These are phyloP conservation scores for Pestalotiopsis sp. DNA, from an alignment of 2,329 filamentous ascomycete genomes.

Conservation along the genomic window DNA sequence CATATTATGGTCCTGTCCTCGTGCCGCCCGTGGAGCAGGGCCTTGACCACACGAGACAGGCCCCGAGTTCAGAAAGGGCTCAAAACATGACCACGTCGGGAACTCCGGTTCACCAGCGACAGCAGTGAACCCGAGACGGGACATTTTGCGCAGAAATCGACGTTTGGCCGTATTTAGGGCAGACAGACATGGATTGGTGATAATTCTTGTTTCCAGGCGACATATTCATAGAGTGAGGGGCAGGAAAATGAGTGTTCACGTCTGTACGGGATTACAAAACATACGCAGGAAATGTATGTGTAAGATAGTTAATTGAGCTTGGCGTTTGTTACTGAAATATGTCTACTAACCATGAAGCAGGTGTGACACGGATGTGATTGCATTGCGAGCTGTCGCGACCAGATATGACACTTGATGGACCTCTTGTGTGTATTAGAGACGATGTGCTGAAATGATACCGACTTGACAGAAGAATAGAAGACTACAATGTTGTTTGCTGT, in stretches of 20 bases:
- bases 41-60: not conserved
- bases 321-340: not conserved
- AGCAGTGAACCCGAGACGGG: not conserved
- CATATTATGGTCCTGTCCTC: not conserved
- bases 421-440: too few species aligned
- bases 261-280: slow-evolving; percentile 5
- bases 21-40: not conserved
- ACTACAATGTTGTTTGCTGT: not conserved
- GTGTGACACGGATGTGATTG: not conserved
- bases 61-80: not conserved
- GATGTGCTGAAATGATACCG: too few species aligned
- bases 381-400: too few species aligned
- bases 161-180: not conserved
- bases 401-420: too few species aligned
- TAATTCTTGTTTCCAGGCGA: slow-evolving; percentile 3
- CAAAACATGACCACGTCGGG: not conserved
- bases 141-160: not conserved
- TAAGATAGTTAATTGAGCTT: slow-evolving; percentile 12
- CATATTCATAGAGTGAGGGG: slow-evolving; percentile 1
- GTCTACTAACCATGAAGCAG: not conserved
- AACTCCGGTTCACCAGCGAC: not conserved
- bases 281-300: slow-evolving; percentile 11
- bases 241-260: not conserved
- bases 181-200: not conserved
- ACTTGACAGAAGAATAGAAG: too few species aligned